Evolutionary conservation across 2,329 filamentous ascomycete species (phyloP).

Genomic region (Paraphoma chrysanthemicola): DNA sequence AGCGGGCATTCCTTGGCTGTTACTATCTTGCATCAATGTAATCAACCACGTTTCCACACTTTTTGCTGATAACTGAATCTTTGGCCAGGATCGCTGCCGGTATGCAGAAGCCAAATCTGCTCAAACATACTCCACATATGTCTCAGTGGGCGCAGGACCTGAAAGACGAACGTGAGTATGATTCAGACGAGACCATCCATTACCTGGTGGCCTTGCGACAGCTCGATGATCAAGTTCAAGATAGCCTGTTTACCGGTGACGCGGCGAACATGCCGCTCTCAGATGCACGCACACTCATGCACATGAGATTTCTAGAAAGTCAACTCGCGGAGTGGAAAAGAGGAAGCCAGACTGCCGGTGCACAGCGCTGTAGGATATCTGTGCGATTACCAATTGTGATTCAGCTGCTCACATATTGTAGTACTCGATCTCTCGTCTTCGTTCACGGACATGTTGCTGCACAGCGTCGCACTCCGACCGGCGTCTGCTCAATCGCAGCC

Average conservation of each 20-base stretch:
- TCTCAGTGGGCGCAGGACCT: constrained; percentile 31
- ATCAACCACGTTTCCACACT: too few relatives aligned
- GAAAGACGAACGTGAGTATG: constrained; percentile 26
- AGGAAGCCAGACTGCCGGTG: constrained; percentile 12
- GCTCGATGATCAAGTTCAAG: constrained; percentile 43
- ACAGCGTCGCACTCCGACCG: constrained; percentile 34
- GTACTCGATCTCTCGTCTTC: constrained; percentile 37
- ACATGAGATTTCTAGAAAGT: constrained; percentile 34
- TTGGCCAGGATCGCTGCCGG: constrained; percentile 32
- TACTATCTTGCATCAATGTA: constrained; percentile 44
- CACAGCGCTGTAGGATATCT: constrained; percentile 25
- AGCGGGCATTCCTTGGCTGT: constrained; percentile 42
- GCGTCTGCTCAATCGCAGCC: neutral
- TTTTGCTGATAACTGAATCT: too few relatives aligned
- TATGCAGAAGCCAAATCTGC: constrained; percentile 40
- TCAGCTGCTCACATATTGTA: constrained; percentile 4
- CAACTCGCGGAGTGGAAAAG: constrained; percentile 37
- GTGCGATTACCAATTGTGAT: too few relatives aligned
- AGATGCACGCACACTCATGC: constrained; percentile 37
- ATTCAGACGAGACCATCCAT: constrained; percentile 32
- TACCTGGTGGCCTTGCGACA: constrained; percentile 35
- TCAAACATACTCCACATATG: constrained; percentile 39
- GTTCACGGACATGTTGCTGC: constrained; percentile 36
- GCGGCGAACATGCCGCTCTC: constrained; percentile 27
- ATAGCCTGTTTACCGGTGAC: constrained; percentile 31